Base-by-base conservation (phyloP, 2,329 filamentous ascomycete genomes). In the Chalaropsis thielavioides region DNA sequence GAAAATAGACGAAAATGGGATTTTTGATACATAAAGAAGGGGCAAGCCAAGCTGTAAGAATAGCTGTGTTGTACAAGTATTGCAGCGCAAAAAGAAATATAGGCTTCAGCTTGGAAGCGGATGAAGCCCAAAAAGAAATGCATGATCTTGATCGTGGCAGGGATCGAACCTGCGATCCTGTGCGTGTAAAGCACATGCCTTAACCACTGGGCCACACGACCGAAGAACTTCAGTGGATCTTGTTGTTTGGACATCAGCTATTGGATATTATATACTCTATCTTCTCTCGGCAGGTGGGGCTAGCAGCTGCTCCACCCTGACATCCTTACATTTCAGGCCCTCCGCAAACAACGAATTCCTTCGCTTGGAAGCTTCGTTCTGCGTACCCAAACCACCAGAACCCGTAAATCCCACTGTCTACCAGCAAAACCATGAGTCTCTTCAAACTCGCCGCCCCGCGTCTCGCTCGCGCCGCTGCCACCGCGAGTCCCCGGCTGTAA, bases 111-210 rank as follows among this genome's bases (percentile, higher is more conserved):
- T n/a, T n/a, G n/a, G 17, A 63, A 41, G 44, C 43, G 67, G 68
- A 70, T 67, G 63, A 17, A 17, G 1, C 22, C 3, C 49, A 27
- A 54, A 35, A 56, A 56, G 22, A 56, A 56, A 56, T 7, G 24
- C 15, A 17, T 24, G 68, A 64, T 49, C 22, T 27, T 75, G 74
- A 74, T 74, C 73, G 74, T 71, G 71, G 73, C 74, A 76, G 75
- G 75, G 74, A 72, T 77, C 74, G 75, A 76, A 76, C 75, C 75
- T 76, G 74, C 73, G 75, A 76, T 73, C 74, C 72, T 74, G 70
- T 74, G 73, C 72, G 74, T 76, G 74, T 76, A 76, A 76, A 72
- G 71, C 73, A 73, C 70, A 74, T 72, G 72, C 72, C 72, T 71
- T 75, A 71, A 75, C 75, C 75, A 70, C 75, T 76, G 71, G 72